Base-by-base conservation (phyloP, 228 moss, liverwort and hornwort species). In the Sphagnum magellanicum region DNA sequence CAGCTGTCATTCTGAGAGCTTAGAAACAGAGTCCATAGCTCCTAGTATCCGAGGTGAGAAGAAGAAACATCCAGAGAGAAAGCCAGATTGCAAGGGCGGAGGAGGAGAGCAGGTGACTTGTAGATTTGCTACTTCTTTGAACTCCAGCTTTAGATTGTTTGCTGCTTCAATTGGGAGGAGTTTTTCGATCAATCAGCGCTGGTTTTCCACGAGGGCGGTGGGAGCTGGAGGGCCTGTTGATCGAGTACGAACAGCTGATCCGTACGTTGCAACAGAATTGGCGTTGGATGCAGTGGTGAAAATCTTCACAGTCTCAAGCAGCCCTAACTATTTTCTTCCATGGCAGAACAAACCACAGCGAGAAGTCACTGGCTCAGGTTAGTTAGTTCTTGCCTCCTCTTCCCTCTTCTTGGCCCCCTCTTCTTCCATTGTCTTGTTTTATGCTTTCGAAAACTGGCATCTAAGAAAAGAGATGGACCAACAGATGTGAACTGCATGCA, bases 331-430 rank as follows among this genome's bases (percentile, higher is more conserved):
- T 78, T 92, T 95, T 64, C 85, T 90, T 48, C 95, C 95, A 5
- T 95, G 95, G 95, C 95, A 95, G 72, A 95, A 92, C 78, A 95
- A 95, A 67, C 90, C 95, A 8, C 95, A 95, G 83, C 87, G 95
- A 50, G 95, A 95, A 84, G 86, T 89, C 68, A 92, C 95, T 67
- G 95, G 95, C 63, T 95, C 95, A 69, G 95, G 95, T 95, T 48
- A 83, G 81, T 74, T 50, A 16, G 16, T n/a, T 66, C 8, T 51
- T 16, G 6, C 16, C 58, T 57, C 57, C 1, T 12, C 12, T 55
- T 12, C 55, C 8, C 55, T 55, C 55, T 12, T 12, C 8, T 55
- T 12, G 12, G 12, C 55, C 8, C 8, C 8, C 12, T 55, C 55
- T 55, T 8, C 12, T 55, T 12, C 55, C 55, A 55, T 32, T 32